Conservation (phyloP, 1,284 basidiomycete genomes). For the Mrakiaceae sp. region DNA sequence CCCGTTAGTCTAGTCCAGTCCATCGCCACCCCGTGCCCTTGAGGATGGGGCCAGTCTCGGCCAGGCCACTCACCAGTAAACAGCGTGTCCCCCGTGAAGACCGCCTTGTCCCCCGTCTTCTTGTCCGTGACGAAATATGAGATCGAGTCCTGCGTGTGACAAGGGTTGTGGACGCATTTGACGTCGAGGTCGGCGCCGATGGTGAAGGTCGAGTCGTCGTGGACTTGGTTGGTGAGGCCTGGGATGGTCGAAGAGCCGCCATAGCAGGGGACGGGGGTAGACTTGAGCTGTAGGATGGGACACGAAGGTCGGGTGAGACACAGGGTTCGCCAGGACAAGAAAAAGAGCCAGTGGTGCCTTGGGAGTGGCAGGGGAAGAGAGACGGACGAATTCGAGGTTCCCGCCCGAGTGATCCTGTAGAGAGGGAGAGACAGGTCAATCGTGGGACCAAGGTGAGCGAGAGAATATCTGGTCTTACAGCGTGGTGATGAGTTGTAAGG, state of each 20-base stretch:
- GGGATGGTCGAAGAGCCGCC: conserved; percentile 67
- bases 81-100: conserved; percentile 93
- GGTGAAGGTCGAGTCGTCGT: conserved; percentile 63
- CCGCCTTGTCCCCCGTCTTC: conserved; percentile 51
- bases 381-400: conserved; percentile 46
- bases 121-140: conserved; percentile 67
- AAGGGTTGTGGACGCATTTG: conserved; percentile 81
- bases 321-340: not conserved
- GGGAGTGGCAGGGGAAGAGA: not conserved
- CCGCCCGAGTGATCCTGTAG: conserved; percentile 76
- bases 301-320: not conserved
- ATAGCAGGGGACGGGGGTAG: conserved; percentile 55
- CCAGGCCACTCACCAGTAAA: conserved; percentile 44
- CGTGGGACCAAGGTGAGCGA: not conserved
- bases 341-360: not conserved
- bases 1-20: not conserved
- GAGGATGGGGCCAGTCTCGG: too few species aligned
- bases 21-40: not conserved
- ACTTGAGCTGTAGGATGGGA: not conserved
- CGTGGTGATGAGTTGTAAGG: conserved; percentile 80
- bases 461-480: conserved; percentile 18
- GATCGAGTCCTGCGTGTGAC: conserved; percentile 83
- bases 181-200: conserved; percentile 59
- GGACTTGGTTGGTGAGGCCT: conserved; percentile 59
- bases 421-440: not conserved